phyloP scores from a whole-genome alignment of 257 asterid genomes.

The Solanum megistacrolobum region DNA sequence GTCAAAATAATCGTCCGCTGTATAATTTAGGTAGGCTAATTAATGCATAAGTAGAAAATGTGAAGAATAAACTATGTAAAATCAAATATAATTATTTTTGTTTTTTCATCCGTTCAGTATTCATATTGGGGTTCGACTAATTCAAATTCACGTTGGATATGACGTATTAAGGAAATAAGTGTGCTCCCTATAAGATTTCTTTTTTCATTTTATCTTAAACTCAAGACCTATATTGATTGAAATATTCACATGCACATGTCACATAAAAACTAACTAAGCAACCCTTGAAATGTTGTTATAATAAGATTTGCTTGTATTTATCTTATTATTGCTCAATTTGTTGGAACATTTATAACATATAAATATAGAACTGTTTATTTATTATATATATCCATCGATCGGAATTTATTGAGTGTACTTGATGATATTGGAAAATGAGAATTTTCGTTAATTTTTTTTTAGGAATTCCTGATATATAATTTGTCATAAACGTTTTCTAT shows the following conservation, averaged over 20 bases:
- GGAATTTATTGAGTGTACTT: no score
- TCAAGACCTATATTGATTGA: background rate
- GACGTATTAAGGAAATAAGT: background rate
- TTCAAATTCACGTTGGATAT: background rate
- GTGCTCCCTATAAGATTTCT: background rate
- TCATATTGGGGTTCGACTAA: background rate
- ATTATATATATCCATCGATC: background rate
- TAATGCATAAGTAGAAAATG: background rate
- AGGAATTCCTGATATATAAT: no score
- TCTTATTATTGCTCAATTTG: no score
- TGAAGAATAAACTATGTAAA: background rate
- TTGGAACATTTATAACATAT: no score
- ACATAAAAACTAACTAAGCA: background rate
- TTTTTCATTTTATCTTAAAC: background rate
- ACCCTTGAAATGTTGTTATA: background rate
- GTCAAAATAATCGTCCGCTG: background rate
- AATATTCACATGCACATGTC: background rate
- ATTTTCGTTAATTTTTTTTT: background rate
- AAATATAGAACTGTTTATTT: no score
- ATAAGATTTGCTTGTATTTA: no score
- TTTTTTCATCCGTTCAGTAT: background rate
- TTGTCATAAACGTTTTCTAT: background rate
- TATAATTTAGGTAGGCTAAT: background rate
- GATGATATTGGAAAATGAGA: background rate
- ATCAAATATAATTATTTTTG: background rate